These are phyloP conservation scores for Penicillium arizonense DNA, from an alignment of 495 filamentous ascomycete genomes.

Conservation along the genomic window DNA sequence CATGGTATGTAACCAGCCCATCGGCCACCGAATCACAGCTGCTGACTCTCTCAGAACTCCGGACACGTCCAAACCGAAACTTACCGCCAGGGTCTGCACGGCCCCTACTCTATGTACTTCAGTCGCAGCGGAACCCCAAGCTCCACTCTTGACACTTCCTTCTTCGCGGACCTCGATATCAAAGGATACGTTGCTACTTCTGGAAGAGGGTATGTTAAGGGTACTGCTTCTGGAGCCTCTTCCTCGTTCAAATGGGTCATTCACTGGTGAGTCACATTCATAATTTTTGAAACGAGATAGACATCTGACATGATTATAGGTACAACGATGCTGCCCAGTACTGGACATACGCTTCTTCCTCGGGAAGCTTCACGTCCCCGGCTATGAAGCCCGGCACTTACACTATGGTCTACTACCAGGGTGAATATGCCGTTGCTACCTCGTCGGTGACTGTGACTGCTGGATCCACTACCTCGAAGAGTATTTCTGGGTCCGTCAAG, in stretches of 20 bases:
- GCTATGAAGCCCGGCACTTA: conserved; percentile 67
- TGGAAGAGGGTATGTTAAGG: conserved; percentile 56
- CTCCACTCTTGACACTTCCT: conserved; percentile 53
- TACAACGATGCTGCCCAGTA: conserved; percentile 62
- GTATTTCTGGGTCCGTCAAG: conserved; percentile 48
- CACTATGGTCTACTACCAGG: conserved; percentile 66
- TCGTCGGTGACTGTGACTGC: conserved; percentile 53
- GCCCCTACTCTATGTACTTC: conserved; percentile 62
- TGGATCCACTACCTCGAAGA: conserved; percentile 48
- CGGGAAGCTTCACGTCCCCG: conserved; percentile 58
- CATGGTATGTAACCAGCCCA: conserved; percentile 42
- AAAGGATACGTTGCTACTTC: conserved; percentile 55
- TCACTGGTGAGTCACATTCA: conserved; percentile 46
- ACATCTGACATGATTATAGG: conserved; percentile 7
- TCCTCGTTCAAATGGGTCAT: conserved; percentile 52
- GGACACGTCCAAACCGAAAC: conserved; percentile 61
- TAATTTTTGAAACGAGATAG: fast-evolving
- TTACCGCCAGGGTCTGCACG: conserved; percentile 64
- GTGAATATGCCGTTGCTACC: conserved; percentile 56
- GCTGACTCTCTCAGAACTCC: conserved; percentile 38
- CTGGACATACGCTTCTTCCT: conserved; percentile 55
- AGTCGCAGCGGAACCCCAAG: conserved; percentile 55
- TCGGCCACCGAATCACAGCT: not conserved
- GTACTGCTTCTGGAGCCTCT: conserved; percentile 53
- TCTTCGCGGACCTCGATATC: conserved; percentile 56